Conservation (phyloP, 2,329 filamentous ascomycete genomes). For the Fonsecaea erecta region DNA sequence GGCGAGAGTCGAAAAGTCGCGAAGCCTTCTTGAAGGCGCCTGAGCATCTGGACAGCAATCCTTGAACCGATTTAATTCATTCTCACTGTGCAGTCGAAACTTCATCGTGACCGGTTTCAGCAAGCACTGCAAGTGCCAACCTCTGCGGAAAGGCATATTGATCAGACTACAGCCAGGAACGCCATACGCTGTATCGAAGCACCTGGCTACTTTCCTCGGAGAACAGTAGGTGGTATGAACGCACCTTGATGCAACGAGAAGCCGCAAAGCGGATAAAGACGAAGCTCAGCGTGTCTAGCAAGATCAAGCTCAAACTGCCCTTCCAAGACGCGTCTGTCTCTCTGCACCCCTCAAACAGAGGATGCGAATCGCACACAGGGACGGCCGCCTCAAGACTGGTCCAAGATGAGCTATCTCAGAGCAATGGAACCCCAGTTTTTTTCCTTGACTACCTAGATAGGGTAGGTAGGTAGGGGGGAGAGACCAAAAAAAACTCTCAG, state of each 20-base stretch:
- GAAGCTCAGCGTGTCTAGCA: not conserved
- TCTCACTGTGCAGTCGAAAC: not conserved
- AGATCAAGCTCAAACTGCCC: not conserved
- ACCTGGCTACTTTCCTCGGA: not conserved
- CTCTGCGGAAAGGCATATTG: not conserved
- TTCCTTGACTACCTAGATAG: too few species aligned
- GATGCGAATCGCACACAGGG: too few species aligned
- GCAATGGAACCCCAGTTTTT: too few species aligned
- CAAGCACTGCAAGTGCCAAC: not conserved
- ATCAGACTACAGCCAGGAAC: not conserved
- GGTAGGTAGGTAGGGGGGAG: too few species aligned
- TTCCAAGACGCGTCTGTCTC: not conserved
- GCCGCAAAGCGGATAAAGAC: not conserved
- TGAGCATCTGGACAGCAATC: not conserved
- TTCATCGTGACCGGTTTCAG: not conserved
- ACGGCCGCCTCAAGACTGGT: not conserved
- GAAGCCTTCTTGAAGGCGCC: slow-evolving; percentile 66
- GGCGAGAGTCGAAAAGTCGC: slow-evolving; percentile 89
- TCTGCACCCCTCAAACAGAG: not conserved
- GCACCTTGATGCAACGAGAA: not conserved
- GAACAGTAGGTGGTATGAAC: not conserved
- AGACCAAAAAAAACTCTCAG: not conserved
- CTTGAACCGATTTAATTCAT: slow-evolving; percentile 11
- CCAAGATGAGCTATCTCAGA: not conserved
- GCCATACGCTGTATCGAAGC: not conserved